Evolutionary conservation across 805 yeast species (phyloP).

Genomic region (Yamadazyma ubonensis): DNA sequence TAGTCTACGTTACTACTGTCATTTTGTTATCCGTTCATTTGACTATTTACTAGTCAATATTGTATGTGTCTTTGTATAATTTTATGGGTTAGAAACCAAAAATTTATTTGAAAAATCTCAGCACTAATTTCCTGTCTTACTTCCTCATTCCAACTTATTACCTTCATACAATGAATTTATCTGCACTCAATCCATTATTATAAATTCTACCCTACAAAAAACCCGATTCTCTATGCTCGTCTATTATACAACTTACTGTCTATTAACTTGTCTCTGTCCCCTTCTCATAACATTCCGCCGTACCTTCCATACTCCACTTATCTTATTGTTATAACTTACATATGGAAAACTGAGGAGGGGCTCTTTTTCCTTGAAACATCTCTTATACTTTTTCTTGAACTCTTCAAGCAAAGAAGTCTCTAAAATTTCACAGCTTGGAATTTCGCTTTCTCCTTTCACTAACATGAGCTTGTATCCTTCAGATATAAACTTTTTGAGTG

Average conservation of each 20-base stretch:
- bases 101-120: too few relatives aligned
- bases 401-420: conserved; percentile 24
- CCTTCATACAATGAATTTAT: too few relatives aligned
- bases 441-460: conserved; percentile 62
- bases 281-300: conserved; percentile 54
- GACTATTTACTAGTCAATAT: too few relatives aligned
- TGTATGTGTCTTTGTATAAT: too few relatives aligned
- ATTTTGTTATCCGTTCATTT: too few relatives aligned
- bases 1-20: too few relatives aligned
- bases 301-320: conserved; percentile 58
- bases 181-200: too few relatives aligned
- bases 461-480: conserved; percentile 39
- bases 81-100: too few relatives aligned
- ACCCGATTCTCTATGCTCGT: too few relatives aligned
- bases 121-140: too few relatives aligned
- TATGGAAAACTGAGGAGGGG: conserved; percentile 36
- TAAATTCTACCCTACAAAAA: too few relatives aligned
- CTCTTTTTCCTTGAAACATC: conserved; percentile 14
- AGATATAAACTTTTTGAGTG: conserved; percentile 17
- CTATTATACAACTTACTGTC: conserved; percentile 3
- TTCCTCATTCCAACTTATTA: too few relatives aligned
- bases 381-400: conserved; percentile 20
- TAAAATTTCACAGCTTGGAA: conserved; percentile 58
- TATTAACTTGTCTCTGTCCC: conserved; percentile 11
- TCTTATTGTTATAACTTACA: conserved; percentile 41